phyloP scores from a whole-genome alignment of 2,329 filamentous ascomycete species.

The Penicillium freii region DNA sequence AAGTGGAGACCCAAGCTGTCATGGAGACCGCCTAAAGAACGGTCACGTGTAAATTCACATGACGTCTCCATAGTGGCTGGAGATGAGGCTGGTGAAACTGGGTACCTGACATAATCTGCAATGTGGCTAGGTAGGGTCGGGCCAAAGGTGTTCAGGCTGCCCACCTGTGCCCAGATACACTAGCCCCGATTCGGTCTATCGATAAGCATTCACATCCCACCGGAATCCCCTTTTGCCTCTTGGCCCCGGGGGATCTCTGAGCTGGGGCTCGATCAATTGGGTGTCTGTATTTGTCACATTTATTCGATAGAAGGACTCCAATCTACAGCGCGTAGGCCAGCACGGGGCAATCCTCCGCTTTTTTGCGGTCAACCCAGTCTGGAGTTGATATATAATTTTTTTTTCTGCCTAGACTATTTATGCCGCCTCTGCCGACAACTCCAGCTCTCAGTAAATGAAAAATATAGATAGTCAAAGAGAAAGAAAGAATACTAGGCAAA shows the following conservation, averaged over 20 bases:
- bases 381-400: slow-evolving; percentile 8
- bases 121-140: slow-evolving; percentile 4
- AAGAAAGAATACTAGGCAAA: neutral
- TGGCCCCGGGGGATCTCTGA: neutral
- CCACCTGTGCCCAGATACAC: neutral
- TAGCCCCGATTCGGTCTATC: slow-evolving; percentile 11
- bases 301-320: slow-evolving; percentile 23
- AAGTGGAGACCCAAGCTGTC: neutral
- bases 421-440: slow-evolving; percentile 13
- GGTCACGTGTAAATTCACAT: slow-evolving; percentile 17
- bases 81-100: neutral
- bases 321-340: slow-evolving; percentile 25
- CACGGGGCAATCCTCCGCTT: slow-evolving; percentile 18
- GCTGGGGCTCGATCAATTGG: slow-evolving; percentile 19
- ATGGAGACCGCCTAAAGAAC: slow-evolving; percentile 1
- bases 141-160: neutral
- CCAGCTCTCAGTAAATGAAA: neutral
- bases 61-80: slow-evolving; percentile 17
- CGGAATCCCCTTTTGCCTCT: slow-evolving; percentile 21
- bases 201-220: slow-evolving; percentile 21
- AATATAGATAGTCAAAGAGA: neutral
- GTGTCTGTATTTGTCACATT: slow-evolving; percentile 28
- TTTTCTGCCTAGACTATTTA: slow-evolving; percentile 5
- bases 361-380: slow-evolving; percentile 9
- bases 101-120: slow-evolving; percentile 2